A percentile compares a stretch with the other conserved stretches of the same genome.
phyloP scores from a whole-genome alignment of 2,329 filamentous ascomycete species.

The Xylaria sp. region DNA sequence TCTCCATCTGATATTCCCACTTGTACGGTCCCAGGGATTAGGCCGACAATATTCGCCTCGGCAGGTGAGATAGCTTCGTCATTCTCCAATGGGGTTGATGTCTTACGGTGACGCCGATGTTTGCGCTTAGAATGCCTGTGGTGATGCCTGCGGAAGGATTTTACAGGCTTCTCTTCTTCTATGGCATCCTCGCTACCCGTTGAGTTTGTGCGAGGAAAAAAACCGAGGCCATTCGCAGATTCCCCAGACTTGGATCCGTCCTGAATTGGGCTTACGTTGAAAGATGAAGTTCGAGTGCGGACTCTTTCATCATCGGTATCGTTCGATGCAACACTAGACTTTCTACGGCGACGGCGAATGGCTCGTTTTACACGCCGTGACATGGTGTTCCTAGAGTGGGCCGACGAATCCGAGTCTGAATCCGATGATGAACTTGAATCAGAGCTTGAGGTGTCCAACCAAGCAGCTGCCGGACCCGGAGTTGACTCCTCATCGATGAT shows the following conservation, averaged over 20 bases:
- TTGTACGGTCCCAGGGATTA: constrained; percentile 39
- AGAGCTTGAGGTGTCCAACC: constrained; percentile 77
- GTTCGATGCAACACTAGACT: constrained; percentile 78
- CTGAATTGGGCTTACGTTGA: constrained; percentile 50
- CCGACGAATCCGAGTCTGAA: constrained; percentile 77
- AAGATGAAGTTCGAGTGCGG: constrained; percentile 55
- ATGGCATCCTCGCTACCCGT: constrained; percentile 58
- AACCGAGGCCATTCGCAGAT: constrained; percentile 51
- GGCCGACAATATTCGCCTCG: constrained; percentile 50
- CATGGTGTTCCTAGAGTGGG: constrained; percentile 69
- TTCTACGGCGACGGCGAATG: constrained; percentile 78
- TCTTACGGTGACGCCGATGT: constrained; percentile 51
- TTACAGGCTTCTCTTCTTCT: constrained; percentile 55
- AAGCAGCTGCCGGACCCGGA: constrained; percentile 83
- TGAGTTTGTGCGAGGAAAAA: constrained; percentile 53
- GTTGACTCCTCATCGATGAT: constrained; percentile 92
- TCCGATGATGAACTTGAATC: constrained; percentile 66
- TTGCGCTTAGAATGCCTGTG: constrained; percentile 59
- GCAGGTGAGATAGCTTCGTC: constrained; percentile 39
- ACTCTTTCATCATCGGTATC: constrained; percentile 59
- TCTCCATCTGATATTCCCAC: constrained; percentile 51
- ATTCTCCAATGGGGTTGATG: constrained; percentile 36
- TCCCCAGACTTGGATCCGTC: constrained; percentile 56
- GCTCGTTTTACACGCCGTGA: constrained; percentile 80
- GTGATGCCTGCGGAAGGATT: constrained; percentile 52